phyloP scores from a whole-genome alignment of 1,284 basidiomycete species.

The Pascua guehoae region DNA sequence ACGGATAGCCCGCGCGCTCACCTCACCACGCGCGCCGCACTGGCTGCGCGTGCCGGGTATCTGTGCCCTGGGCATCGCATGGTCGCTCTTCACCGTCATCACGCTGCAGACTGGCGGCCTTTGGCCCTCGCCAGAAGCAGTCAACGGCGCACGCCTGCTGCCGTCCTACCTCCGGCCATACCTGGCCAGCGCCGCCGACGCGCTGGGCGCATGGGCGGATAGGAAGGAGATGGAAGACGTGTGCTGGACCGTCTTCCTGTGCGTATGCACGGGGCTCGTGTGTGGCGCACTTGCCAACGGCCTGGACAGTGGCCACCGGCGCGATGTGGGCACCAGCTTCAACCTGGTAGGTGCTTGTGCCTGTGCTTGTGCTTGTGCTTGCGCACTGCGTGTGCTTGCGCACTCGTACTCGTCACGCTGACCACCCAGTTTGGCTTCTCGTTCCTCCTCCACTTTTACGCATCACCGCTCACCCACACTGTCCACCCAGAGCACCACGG shows the following conservation, averaged over 20 bases:
- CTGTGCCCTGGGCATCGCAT: constrained; percentile 32
- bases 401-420: not conserved
- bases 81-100: constrained; percentile 40
- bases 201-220: constrained; percentile 32
- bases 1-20: constrained; percentile 20
- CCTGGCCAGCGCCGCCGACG: constrained; percentile 12
- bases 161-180: not conserved
- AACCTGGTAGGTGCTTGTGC: constrained; percentile 35
- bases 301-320: constrained; percentile 33
- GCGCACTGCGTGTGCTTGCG: no score
- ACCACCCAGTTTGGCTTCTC: constrained; percentile 36
- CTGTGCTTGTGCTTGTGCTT: no score
- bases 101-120: constrained; percentile 38
- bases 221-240: constrained; percentile 40
- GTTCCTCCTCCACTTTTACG: constrained; percentile 47
- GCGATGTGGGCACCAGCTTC: constrained; percentile 41
- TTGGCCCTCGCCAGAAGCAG: constrained; percentile 17
- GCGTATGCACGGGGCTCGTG: constrained; percentile 39
- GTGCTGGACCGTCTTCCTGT: constrained; percentile 46
- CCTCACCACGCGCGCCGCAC: constrained; percentile 24
- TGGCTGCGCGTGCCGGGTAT: constrained; percentile 42
- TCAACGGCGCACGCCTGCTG: not conserved
- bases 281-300: constrained; percentile 41
- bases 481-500: constrained; percentile 26
- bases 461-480: constrained; percentile 43